These are phyloP conservation scores for Claviceps monticola DNA, from an alignment of 2,329 filamentous ascomycete genomes.

Conservation along the genomic window DNA sequence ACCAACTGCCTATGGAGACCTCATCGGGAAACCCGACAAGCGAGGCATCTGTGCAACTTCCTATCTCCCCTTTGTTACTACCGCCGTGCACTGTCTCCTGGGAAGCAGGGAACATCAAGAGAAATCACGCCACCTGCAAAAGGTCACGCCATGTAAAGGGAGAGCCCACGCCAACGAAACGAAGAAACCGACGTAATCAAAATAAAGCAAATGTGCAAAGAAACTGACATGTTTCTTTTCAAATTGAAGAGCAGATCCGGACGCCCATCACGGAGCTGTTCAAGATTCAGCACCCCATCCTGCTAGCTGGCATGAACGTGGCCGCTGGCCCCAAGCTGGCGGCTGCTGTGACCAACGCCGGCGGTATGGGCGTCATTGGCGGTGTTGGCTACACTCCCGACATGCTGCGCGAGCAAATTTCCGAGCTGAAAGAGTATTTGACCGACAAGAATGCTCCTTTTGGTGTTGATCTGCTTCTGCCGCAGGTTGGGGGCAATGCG, in stretches of 20 bases:
- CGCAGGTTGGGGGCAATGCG: conserved; percentile 86
- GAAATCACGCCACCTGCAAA: too few relatives aligned
- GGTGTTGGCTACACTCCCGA: conserved; percentile 93
- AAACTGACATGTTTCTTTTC: neutral
- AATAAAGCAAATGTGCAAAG: neutral
- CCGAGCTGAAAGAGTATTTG: conserved; percentile 80
- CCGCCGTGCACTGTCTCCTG: neutral
- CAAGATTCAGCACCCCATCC: conserved; percentile 91
- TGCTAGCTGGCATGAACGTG: conserved; percentile 98
- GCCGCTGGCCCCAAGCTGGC: conserved; percentile 92
- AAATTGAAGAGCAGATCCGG: conserved; percentile 44
- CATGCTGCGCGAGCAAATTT: conserved; percentile 90
- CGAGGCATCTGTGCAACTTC: neutral
- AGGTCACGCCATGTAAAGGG: too few relatives aligned
- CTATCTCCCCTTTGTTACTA: neutral
- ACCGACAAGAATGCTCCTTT: conserved; percentile 88
- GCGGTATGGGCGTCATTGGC: conserved; percentile 90
- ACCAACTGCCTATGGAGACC: neutral
- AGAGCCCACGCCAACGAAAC: too few relatives aligned
- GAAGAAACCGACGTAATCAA: neutral
- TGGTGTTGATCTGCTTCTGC: conserved; percentile 83
- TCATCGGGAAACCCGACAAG: neutral
- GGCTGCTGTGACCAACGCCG: conserved; percentile 91
- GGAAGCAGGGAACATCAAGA: neutral
- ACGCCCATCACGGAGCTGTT: conserved; percentile 91